Evolutionary conservation across 2,329 filamentous ascomycete species (phyloP), one percentile per base, ranked within the genome.

Genomic region (Rutstroemia sp.): DNA sequence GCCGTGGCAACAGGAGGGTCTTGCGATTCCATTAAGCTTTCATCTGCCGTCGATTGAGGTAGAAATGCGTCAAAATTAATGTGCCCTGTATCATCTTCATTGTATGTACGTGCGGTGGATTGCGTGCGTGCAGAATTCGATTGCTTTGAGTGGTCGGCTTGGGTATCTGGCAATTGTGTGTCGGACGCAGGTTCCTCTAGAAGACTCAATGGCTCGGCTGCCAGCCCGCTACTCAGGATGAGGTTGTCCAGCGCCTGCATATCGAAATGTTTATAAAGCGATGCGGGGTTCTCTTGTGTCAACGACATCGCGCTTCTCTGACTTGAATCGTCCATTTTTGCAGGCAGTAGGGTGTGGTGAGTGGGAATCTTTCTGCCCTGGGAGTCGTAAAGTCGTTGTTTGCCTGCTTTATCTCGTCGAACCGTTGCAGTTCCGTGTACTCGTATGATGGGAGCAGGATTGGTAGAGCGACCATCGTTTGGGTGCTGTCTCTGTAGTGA

Each of bases 241-340:
- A 2, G 38, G 38, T 34, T 45, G 56, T 48, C 55, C 4, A 49
- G 58, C 4, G 21, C 52, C 21, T 58, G 53, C 9, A 59, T 34
- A 17, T 60, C 41, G 30, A 60, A 64, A n/a, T 60, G 60, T 50
- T 62, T 61, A 37, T 68, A 68, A 12, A 61, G 61, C 2, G 62
- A 67, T 39, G 48, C 56, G 8, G 65, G 53, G 51, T 67, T 68
- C 51, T 65, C 62, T 48, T 69, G 67, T 2, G 67, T 69, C 3
- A 59, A 41, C 38, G 65, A 68, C 60, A 67, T 57, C 2, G 60
- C 60, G 30, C 61, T 66, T 37, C 58, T 63, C 49, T 68, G 67
- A 1, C 61, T 63, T 16, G 51, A 39, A 41, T 48, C 52, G n/a
- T 39, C 59, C 50, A 44, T 56, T 8, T 27, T 27, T 17, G 25